Conservation (phyloP, 1,284 basidiomycete species). For the Sanghuangporus weigelae region DNA sequence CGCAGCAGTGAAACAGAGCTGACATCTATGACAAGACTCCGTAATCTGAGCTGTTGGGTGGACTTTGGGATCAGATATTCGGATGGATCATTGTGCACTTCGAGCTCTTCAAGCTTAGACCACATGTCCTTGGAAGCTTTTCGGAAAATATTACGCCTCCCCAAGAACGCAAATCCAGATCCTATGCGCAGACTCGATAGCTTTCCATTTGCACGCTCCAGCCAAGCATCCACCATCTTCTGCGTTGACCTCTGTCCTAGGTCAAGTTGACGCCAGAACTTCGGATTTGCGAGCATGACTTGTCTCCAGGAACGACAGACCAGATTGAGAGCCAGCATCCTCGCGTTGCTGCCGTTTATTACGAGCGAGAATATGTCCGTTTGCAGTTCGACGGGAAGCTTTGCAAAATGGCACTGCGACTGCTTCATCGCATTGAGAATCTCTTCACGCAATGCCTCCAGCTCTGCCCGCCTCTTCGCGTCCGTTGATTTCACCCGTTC, state of each 20-base stretch:
- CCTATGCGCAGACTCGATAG: background rate
- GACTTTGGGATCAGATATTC: background rate
- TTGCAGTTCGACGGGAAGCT: background rate
- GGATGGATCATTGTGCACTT: background rate
- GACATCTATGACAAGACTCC: background rate
- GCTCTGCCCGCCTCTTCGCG: background rate
- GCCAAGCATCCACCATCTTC: conserved; percentile 5
- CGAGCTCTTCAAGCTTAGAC: background rate
- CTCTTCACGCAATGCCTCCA: background rate
- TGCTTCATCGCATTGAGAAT: background rate
- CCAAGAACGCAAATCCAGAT: background rate
- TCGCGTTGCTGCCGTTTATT: background rate
- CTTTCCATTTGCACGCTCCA: background rate
- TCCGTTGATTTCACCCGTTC: background rate
- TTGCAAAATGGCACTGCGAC: background rate
- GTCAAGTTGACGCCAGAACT: conserved; percentile 1
- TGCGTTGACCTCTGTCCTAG: background rate
- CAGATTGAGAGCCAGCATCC: background rate
- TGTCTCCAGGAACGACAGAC: background rate
- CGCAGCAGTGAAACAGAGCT: background rate
- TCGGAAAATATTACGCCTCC: background rate
- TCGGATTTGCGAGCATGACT: background rate
- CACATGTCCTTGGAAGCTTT: background rate
- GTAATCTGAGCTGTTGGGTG: background rate
- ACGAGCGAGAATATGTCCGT: background rate